Evolutionary conservation across 306 rosid genomes (phyloP).

Genomic region (Delonix regia): DNA sequence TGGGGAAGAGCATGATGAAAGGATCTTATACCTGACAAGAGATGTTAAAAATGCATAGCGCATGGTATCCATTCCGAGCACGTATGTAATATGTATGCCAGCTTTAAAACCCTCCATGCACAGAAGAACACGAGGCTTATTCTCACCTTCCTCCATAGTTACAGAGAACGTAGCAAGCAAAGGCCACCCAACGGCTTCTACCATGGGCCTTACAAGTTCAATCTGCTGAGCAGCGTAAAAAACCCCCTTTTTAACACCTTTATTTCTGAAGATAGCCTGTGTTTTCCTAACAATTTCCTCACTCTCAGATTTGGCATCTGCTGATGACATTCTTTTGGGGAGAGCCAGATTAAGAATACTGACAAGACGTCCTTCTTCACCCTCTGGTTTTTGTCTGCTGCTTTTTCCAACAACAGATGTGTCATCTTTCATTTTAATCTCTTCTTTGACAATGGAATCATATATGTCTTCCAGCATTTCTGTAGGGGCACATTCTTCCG

Average conservation of each 20-base stretch:
- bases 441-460: constrained; percentile 89
- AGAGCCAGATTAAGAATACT: constrained; percentile 95
- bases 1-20: constrained; percentile 2
- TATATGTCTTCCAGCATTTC: constrained; percentile 92
- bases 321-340: constrained; percentile 70
- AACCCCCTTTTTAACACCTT: constrained; percentile 84
- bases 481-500: constrained; percentile 88
- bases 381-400: constrained; percentile 69
- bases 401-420: constrained; percentile 59
- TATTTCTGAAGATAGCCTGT: constrained; percentile 86
- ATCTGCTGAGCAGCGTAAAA: constrained; percentile 89
- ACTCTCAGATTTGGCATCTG: constrained; percentile 84
- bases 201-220: constrained; percentile 99
- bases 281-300: constrained; percentile 93
- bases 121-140: constrained; percentile 85
- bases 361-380: constrained; percentile 93
- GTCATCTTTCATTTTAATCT: constrained; percentile 94
- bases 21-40: constrained; percentile 72
- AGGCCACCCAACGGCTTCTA: constrained; percentile 99
- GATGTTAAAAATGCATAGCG: constrained; percentile 99
- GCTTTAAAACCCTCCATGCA: constrained; percentile 99
- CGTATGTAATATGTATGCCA: constrained; percentile 87
- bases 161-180: constrained; percentile 98
- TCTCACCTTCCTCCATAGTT: constrained; percentile 99
- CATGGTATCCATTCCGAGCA: constrained; percentile 99